Conservation (phyloP, 192 early-diverging fungal species). For the Coemansia reversa region DNA sequence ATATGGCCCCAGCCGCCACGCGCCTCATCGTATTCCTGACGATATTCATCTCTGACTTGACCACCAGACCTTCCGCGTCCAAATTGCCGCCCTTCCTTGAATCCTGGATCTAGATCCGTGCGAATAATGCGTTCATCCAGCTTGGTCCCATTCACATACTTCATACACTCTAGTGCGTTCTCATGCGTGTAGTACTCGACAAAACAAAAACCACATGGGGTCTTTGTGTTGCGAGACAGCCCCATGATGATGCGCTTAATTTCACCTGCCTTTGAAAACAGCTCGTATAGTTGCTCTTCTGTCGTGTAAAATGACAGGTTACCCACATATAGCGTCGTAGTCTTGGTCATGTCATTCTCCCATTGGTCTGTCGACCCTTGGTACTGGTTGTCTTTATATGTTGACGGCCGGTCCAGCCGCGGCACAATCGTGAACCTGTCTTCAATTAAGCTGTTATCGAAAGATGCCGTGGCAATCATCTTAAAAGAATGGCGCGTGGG, state of each 20-base stretch:
- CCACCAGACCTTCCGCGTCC: constrained; percentile 94
- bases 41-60: constrained; percentile 93
- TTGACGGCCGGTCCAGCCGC: constrained; percentile 75
- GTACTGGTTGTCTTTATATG: constrained; percentile 84
- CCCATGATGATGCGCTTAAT: constrained; percentile 99
- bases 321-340: constrained; percentile 92
- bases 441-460: constrained; percentile 27
- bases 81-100: constrained; percentile 88
- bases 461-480: constrained; percentile 4
- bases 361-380: constrained; percentile 40
- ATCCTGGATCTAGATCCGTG: constrained; percentile 95
- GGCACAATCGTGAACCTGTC: constrained; percentile 60
- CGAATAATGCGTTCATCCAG: constrained; percentile 93
- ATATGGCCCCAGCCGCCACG: constrained; percentile 95
- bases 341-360: constrained; percentile 38
- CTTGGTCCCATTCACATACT: constrained; percentile 91
- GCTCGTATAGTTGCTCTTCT: constrained; percentile 96
- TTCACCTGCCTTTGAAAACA: constrained; percentile 95
- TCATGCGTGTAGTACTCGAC: constrained; percentile 95
- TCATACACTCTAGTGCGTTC: constrained; percentile 92
- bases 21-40: constrained; percentile 92
- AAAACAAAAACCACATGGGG: constrained; percentile 99
- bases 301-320: constrained; percentile 98
- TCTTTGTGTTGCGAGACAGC: constrained; percentile 85
- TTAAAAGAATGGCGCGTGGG: too few relatives aligned